These are phyloP conservation scores for Delphinella strobiligena DNA, from an alignment of 2,329 filamentous ascomycete genomes.

Conservation along the genomic window DNA sequence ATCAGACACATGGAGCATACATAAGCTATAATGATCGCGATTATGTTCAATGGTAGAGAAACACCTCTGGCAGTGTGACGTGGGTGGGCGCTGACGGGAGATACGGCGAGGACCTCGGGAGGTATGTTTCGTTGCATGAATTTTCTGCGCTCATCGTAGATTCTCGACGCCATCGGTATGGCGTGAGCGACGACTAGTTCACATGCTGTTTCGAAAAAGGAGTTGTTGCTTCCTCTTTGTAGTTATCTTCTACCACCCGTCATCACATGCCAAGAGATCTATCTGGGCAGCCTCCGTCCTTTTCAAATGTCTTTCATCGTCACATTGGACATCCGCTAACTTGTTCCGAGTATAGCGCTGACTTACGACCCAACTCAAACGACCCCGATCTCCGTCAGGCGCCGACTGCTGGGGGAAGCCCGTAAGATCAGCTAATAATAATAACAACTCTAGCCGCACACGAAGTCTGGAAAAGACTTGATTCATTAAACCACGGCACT, in stretches of 20 bases:
- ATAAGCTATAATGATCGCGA: conserved; percentile 44
- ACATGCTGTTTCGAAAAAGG: no score
- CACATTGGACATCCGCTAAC: not conserved
- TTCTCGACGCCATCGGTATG: not conserved
- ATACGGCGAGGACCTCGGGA: conserved; percentile 4
- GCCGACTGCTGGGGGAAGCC: no score
- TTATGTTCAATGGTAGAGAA: conserved; percentile 44
- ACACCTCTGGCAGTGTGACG: not conserved
- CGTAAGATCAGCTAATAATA: no score
- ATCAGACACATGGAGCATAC: conserved; percentile 23
- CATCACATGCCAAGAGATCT: not conserved
- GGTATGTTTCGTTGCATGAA: conserved; percentile 5
- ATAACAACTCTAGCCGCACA: no score
- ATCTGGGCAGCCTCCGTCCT: not conserved
- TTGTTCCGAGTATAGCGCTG: not conserved
- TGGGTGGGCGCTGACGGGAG: conserved; percentile 4
- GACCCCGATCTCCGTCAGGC: no score
- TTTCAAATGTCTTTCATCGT: no score
- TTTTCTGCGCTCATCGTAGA: not conserved
- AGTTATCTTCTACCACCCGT: not conserved
- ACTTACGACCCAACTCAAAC: not conserved
- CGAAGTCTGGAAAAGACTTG: no score
- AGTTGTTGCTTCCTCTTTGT: not conserved
- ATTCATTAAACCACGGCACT: no score
- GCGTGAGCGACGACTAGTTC: not conserved